These are phyloP conservation scores for Ampelomyces quisqualis DNA, from an alignment of 2,329 filamentous ascomycete species.

Conservation along the genomic window DNA sequence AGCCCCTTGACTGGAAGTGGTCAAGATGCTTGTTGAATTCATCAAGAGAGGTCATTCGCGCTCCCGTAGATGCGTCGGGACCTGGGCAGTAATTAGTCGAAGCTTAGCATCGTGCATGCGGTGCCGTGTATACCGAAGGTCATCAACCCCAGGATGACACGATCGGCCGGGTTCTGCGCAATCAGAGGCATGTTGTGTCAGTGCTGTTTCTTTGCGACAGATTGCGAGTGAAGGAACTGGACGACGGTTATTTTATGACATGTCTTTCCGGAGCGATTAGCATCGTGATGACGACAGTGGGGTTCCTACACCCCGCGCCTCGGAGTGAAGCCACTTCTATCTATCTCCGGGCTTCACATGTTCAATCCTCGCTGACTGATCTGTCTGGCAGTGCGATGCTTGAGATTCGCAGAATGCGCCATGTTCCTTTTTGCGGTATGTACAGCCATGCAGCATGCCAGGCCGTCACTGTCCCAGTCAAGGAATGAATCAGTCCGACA, in stretches of 20 bases:
- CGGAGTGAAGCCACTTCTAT: too few species aligned
- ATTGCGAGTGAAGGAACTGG: too few species aligned
- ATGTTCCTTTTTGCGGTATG: too few species aligned
- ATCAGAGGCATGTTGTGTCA: constrained; percentile 28
- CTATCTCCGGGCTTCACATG: too few species aligned
- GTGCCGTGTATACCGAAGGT: constrained; percentile 60
- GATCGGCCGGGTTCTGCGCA: constrained; percentile 55
- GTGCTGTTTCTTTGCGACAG: neutral
- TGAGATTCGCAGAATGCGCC: too few species aligned
- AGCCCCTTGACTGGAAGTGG: constrained; percentile 73
- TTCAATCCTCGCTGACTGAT: too few species aligned
- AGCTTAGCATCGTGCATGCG: constrained; percentile 3
- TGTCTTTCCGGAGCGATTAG: too few species aligned
- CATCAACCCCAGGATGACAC: constrained; percentile 83
- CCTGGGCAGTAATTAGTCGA: constrained; percentile 23
- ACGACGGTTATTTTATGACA: too few species aligned
- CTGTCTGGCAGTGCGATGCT: too few species aligned
- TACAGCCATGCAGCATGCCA: too few species aligned
- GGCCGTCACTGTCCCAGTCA: too few species aligned
- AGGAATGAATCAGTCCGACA: too few species aligned
- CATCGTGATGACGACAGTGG: constrained; percentile 18
- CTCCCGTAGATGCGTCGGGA: constrained; percentile 62
- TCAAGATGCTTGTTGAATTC: constrained; percentile 73
- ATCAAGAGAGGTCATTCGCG: constrained; percentile 68
- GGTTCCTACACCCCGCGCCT: constrained; percentile 9